Percentiles rank a stretch among this genome's conserved stretches.
Conservation (phyloP, 306 rosid species). For the Prunus mira region DNA sequence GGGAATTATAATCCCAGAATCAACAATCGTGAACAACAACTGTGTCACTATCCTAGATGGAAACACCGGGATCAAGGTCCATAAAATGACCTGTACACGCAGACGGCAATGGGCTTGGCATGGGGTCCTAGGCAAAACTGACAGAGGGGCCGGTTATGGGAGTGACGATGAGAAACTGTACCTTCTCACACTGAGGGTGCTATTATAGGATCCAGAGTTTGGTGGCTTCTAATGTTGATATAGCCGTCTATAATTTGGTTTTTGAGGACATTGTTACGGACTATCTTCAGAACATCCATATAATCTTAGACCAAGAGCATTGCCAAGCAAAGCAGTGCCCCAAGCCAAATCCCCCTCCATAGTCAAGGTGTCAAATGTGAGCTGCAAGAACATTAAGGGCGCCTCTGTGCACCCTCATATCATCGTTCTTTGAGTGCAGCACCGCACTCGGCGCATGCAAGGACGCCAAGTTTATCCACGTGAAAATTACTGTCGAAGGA, state of each 20-base stretch:
- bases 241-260: neutral
- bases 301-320: neutral
- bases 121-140: neutral
- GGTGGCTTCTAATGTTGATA: too few relatives aligned
- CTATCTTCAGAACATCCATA: neutral
- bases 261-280: neutral
- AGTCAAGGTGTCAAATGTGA: neutral
- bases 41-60: neutral
- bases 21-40: neutral
- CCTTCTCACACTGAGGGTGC: neutral
- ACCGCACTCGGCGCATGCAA: neutral
- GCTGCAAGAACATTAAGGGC: neutral
- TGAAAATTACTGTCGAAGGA: neutral
- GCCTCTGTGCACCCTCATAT: neutral
- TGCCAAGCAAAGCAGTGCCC: neutral
- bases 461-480: neutral
- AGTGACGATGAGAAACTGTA: neutral
- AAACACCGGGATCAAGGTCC: neutral
- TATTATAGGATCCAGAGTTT: neutral
- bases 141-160: neutral
- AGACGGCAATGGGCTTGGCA: neutral
- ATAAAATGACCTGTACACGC: neutral
- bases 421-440: neutral
- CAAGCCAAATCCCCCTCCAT: neutral
- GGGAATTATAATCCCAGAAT: neutral